A percentile compares a stretch with the other conserved stretches of the same genome.
Conservation (phyloP, 2,329 filamentous ascomycete genomes). For the Periglandula ipomoeae region DNA sequence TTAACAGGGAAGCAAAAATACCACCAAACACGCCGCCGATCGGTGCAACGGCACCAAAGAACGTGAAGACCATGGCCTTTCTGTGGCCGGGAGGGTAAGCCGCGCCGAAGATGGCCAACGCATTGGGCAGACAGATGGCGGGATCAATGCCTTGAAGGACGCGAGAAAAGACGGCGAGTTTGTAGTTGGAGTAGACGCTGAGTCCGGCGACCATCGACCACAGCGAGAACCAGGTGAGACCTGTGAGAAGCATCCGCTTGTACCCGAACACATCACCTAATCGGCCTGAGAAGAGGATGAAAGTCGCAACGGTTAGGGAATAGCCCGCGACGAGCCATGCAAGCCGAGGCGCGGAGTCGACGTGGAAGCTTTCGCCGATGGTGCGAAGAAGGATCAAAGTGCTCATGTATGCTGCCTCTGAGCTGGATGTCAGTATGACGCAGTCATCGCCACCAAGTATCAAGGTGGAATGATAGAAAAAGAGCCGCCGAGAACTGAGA, state of each 20-base stretch:
- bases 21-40: slow-evolving; percentile 35
- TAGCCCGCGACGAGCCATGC: slow-evolving; percentile 52
- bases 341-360: slow-evolving; percentile 33
- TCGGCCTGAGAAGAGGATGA: slow-evolving; percentile 47
- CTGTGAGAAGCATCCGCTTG: slow-evolving; percentile 42
- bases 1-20: slow-evolving; percentile 30
- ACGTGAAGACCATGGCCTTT: slow-evolving; percentile 51
- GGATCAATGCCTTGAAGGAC: slow-evolving; percentile 53
- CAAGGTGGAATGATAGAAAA: too few relatives aligned
- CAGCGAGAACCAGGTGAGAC: slow-evolving; percentile 44
- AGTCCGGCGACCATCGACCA: slow-evolving; percentile 42
- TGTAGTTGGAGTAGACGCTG: slow-evolving; percentile 26
- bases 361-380: slow-evolving; percentile 37
- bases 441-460: too few relatives aligned
- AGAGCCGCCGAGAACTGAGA: too few relatives aligned
- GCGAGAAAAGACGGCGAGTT: slow-evolving; percentile 41
- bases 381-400: slow-evolving; percentile 37
- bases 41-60: slow-evolving; percentile 38
- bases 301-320: slow-evolving; percentile 44
- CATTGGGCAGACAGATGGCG: slow-evolving; percentile 55
- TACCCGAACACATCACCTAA: slow-evolving; percentile 50
- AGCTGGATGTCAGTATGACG: too few relatives aligned
- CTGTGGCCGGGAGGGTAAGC: slow-evolving; percentile 46
- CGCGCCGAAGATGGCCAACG: slow-evolving; percentile 49
- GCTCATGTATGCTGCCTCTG: slow-evolving; percentile 25